Evolutionary conservation across 345 rosid genomes (phyloP).

Genomic region (Eucalyptus regnans): DNA sequence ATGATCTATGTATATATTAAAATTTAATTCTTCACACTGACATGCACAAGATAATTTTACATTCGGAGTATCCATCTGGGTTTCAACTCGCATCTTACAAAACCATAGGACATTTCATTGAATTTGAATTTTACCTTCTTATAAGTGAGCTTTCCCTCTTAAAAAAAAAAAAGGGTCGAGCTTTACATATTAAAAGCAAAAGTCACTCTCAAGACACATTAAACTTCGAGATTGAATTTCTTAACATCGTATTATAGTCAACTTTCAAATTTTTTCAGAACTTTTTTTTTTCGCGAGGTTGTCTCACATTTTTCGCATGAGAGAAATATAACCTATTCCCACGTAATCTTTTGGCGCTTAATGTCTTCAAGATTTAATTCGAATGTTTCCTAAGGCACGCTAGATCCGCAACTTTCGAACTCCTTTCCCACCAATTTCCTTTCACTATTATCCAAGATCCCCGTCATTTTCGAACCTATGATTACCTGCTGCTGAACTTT

Average conservation of each 20-base stretch:
- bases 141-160: accelerated
- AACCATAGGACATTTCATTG: neutral
- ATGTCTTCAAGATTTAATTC: neutral
- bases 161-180: accelerated
- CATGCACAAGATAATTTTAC: neutral
- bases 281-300: neutral
- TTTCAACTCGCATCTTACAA: neutral
- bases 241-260: neutral
- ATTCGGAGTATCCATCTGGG: accelerated
- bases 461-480: neutral
- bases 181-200: neutral
- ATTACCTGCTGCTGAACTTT: neutral
- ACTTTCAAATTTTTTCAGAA: no score
- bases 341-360: neutral
- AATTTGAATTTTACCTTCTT: accelerated
- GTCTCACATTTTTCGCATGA: neutral
- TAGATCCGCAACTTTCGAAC: neutral
- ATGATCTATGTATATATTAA: accelerated
- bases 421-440: neutral
- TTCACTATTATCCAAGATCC: neutral
- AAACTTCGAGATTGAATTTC: neutral
- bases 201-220: neutral
- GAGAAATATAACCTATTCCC: neutral
- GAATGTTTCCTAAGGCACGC: neutral
- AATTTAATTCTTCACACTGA: accelerated